Conservation (phyloP, 805 yeast genomes). For the Saturnispora ahearnii region DNA sequence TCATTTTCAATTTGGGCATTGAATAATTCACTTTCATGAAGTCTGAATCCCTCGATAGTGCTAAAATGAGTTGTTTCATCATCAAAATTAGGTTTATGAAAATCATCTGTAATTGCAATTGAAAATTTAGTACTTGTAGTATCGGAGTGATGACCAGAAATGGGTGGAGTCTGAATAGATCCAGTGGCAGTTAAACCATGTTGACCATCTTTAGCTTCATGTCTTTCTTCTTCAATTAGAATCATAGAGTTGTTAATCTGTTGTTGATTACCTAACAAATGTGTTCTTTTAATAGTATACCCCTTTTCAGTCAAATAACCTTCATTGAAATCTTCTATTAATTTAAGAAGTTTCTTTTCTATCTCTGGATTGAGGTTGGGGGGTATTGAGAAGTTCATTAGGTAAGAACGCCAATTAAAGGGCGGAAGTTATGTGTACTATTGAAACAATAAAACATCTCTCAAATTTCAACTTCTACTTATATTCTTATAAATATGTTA, state of each 20-base stretch:
- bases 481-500: background rate
- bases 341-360: conserved; percentile 32
- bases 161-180: background rate
- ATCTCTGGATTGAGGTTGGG: conserved; percentile 29
- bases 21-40: background rate
- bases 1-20: conserved; percentile 5
- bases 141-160: background rate
- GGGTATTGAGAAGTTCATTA: conserved; percentile 42
- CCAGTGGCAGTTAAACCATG: conserved; percentile 1
- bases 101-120: conserved; percentile 7
- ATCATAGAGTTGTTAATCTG: background rate
- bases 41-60: background rate
- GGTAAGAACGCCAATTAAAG: background rate
- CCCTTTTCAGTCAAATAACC: conserved; percentile 72
- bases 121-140: conserved; percentile 4
- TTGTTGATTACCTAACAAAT: conserved; percentile 13
- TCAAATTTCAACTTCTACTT: background rate
- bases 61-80: conserved; percentile 6
- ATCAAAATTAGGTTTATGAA: conserved; percentile 1
- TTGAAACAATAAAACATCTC: background rate
- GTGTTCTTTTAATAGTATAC: conserved; percentile 48
- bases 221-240: background rate
- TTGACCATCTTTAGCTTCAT: conserved; percentile 6
- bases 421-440: background rate
- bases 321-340: conserved; percentile 47